These are phyloP conservation scores for Bolboschoenoplectus hybrid DNA, from an alignment of 202 grass and related monocot genomes.

Conservation along the genomic window DNA sequence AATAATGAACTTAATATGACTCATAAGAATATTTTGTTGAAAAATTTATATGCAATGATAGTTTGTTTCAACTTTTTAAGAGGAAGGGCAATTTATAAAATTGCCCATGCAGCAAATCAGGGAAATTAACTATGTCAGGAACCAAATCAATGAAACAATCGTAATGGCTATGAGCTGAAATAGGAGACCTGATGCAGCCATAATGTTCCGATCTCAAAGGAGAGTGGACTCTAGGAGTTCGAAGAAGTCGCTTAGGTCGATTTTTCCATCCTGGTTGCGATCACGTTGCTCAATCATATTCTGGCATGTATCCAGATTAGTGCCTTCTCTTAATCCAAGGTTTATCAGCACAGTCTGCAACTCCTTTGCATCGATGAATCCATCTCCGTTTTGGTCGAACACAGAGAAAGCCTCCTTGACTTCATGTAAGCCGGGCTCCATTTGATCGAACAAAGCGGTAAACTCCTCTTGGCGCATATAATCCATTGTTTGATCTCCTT, in stretches of 20 bases:
- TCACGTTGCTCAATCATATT: conserved; percentile 63
- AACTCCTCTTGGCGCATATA: conserved; percentile 41
- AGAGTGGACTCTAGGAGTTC: conserved; percentile 28
- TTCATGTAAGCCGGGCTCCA: conserved; percentile 74
- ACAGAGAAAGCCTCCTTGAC: conserved; percentile 56
- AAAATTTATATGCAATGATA: too few relatives aligned
- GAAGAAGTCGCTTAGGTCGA: conserved; percentile 73
- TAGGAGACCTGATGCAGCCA: not conserved
- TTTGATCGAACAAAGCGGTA: conserved; percentile 53
- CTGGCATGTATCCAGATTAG: conserved; percentile 45
- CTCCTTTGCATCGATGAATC: conserved; percentile 66
- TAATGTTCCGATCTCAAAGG: not conserved
- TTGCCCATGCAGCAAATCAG: not conserved
- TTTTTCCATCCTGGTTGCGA: conserved; percentile 64
- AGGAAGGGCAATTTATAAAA: too few relatives aligned
- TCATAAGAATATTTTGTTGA: too few relatives aligned
- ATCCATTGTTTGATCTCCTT: conserved; percentile 27
- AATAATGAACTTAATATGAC: too few relatives aligned
- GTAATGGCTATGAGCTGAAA: not conserved
- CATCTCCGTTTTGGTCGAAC: conserved; percentile 62
- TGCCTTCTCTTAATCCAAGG: conserved; percentile 50
- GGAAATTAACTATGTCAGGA: not conserved
- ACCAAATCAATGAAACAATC: not conserved
- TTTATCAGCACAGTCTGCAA: conserved; percentile 45
- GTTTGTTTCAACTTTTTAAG: too few relatives aligned